These are phyloP conservation scores for Meira nashicola DNA, from an alignment of 1,284 basidiomycete species.

Conservation along the genomic window DNA sequence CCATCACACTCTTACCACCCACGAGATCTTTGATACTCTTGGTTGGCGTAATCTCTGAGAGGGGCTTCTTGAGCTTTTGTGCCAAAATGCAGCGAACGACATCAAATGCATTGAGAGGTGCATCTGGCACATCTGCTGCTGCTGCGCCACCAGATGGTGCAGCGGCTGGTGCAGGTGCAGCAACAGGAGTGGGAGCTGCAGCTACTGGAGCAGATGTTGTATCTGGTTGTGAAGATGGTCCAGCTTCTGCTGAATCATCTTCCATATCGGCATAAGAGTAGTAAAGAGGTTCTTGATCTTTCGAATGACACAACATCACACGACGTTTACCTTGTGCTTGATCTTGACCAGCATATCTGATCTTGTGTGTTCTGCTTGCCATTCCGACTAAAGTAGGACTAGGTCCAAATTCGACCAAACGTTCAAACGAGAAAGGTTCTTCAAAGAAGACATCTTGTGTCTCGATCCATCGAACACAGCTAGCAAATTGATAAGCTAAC, in stretches of 20 bases:
- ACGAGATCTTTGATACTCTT: conserved; percentile 98
- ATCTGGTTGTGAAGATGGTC: conserved; percentile 54
- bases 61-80: conserved; percentile 94
- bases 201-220: conserved; percentile 53
- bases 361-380: conserved; percentile 89
- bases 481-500: conserved; percentile 82
- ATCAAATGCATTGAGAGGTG: conserved; percentile 84
- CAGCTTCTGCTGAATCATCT: conserved; percentile 55
- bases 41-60: conserved; percentile 79
- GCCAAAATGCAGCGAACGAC: conserved; percentile 84
- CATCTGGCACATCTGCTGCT: conserved; percentile 75
- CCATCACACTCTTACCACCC: conserved; percentile 93
- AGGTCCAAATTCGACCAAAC: conserved; percentile 91
- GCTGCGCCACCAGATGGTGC: conserved; percentile 56
- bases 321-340: conserved; percentile 76
- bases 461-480: conserved; percentile 74
- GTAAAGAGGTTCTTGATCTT: conserved; percentile 94
- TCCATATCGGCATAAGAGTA: conserved; percentile 90
- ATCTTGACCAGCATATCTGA: conserved; percentile 88
- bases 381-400: conserved; percentile 93
- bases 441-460: conserved; percentile 92
- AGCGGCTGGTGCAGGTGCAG: conserved; percentile 58
- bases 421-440: conserved; percentile 76
- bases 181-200: conserved; percentile 53
- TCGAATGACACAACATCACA: conserved; percentile 83